Conservation (phyloP, 176 grass and related monocot genomes). For the Oryza punctata region DNA sequence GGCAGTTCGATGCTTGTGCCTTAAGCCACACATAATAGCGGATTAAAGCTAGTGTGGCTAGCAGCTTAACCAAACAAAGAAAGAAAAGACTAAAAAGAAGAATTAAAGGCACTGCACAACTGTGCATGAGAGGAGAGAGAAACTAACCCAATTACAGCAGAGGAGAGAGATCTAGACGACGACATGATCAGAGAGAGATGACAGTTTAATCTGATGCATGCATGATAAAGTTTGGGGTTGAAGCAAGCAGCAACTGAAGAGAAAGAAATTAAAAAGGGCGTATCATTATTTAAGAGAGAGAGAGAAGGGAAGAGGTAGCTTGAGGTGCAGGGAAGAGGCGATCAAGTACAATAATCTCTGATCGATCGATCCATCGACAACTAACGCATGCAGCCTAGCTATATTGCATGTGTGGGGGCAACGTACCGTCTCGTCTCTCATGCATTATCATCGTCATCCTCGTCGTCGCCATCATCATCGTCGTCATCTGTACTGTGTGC, state of each 20-base stretch:
- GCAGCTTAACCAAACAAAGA: constrained; percentile 29
- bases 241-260: constrained; percentile 52
- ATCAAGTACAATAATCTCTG: constrained; percentile 68
- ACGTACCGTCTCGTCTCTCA: background rate
- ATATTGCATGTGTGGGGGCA: constrained; percentile 36
- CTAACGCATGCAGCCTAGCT: constrained; percentile 31
- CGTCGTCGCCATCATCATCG: too few relatives aligned
- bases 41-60: constrained; percentile 39
- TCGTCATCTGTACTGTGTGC: too few relatives aligned
- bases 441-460: constrained; percentile 20
- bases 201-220: background rate
- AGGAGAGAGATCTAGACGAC: background rate
- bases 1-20: constrained; percentile 48
- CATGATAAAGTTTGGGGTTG: constrained; percentile 70
- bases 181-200: constrained; percentile 27
- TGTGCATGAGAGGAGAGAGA: too few relatives aligned
- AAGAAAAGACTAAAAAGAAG: background rate
- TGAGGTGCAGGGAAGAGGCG: constrained; percentile 49
- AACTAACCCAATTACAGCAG: background rate
- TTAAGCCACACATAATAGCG: constrained; percentile 50
- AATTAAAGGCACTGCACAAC: too few relatives aligned
- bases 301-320: constrained; percentile 47
- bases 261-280: constrained; percentile 1
- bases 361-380: constrained; percentile 36
- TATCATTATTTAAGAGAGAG: constrained; percentile 31